Evolutionary conservation across 1,284 basidiomycete species (phyloP).

Genomic region (Peniophora sp.): DNA sequence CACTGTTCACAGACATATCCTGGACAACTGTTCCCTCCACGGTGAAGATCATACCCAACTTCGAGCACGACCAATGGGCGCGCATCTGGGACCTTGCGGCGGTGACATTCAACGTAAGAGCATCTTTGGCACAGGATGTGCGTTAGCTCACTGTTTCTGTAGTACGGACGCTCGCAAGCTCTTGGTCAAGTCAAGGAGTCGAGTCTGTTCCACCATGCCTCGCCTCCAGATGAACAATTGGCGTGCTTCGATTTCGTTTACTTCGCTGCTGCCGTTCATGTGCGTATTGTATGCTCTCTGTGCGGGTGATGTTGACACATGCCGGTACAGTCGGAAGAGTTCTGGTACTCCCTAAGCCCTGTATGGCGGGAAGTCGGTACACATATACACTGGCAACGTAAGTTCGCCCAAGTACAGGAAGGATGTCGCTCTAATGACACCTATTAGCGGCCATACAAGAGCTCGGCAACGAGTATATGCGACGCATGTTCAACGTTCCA

Average conservation of each 20-base stretch:
- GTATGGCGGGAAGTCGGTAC: conserved; percentile 41
- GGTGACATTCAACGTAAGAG: conserved; percentile 24
- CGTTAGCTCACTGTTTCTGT: conserved; percentile 5
- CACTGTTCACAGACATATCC: conserved; percentile 30
- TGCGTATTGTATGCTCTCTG: conserved; percentile 11
- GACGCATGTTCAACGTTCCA: conserved; percentile 29
- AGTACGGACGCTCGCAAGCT: conserved; percentile 28
- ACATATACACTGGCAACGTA: conserved; percentile 20
- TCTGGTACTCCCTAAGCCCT: conserved; percentile 36
- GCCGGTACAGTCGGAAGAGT: conserved; percentile 32
- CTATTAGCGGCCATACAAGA: conserved; percentile 17
- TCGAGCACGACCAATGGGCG: conserved; percentile 31
- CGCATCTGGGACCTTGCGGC: conserved; percentile 39
- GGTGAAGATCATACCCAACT: conserved; percentile 31
- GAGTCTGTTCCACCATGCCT: conserved; percentile 18
- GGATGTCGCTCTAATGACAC: too few species aligned
- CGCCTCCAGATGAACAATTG: conserved; percentile 42
- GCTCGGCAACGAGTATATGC: conserved; percentile 32
- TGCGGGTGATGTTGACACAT: conserved; percentile 1
- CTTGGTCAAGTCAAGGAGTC: conserved; percentile 27
- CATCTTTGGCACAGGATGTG: too few species aligned
- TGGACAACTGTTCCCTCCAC: conserved; percentile 37
- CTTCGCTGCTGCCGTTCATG: conserved; percentile 31
- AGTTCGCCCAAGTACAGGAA: too few species aligned
- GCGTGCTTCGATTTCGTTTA: conserved; percentile 50